Evolutionary conservation across 192 early-diverging fungal genomes (phyloP).

Genomic region (Umbelopsis vinacea): DNA sequence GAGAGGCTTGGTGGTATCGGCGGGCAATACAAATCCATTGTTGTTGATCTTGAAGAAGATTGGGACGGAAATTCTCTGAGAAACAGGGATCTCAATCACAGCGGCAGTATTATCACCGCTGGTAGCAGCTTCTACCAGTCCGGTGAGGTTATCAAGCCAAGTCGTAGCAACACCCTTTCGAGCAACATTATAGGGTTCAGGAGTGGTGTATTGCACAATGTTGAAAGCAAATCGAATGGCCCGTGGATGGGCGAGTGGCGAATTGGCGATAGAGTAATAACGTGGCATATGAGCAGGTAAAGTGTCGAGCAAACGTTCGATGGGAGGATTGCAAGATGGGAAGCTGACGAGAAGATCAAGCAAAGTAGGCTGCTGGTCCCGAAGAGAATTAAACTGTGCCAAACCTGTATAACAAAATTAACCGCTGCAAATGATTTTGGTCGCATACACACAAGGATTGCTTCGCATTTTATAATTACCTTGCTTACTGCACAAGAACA

Average conservation of each 20-base stretch:
- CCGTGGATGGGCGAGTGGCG: slow-evolving; percentile 56
- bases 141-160: slow-evolving; percentile 76
- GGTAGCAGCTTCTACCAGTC: slow-evolving; percentile 28
- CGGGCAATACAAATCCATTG: slow-evolving; percentile 72
- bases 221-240: slow-evolving; percentile 85
- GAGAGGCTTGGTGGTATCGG: slow-evolving; percentile 61
- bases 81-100: background rate
- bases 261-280: slow-evolving; percentile 85
- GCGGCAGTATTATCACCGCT: slow-evolving; percentile 5
- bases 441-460: no score
- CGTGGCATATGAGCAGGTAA: slow-evolving; percentile 82
- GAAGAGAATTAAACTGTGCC: slow-evolving; percentile 67
- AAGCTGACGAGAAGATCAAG: slow-evolving; percentile 84
- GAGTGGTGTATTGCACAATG: slow-evolving; percentile 70
- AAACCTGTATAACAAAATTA: slow-evolving; percentile 44
- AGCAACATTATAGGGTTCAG: slow-evolving; percentile 44
- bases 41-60: slow-evolving; percentile 63
- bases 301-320: slow-evolving; percentile 74
- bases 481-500: slow-evolving; percentile 83
- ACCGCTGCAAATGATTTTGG: background rate
- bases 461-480: slow-evolving; percentile 35
- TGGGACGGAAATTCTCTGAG: slow-evolving; percentile 25
- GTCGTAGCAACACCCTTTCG: slow-evolving; percentile 78
- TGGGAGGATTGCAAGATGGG: slow-evolving; percentile 71
- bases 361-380: slow-evolving; percentile 70